phyloP scores from a whole-genome alignment of 1,284 basidiomycete genomes.

The Stygiomarasmius scandens region DNA sequence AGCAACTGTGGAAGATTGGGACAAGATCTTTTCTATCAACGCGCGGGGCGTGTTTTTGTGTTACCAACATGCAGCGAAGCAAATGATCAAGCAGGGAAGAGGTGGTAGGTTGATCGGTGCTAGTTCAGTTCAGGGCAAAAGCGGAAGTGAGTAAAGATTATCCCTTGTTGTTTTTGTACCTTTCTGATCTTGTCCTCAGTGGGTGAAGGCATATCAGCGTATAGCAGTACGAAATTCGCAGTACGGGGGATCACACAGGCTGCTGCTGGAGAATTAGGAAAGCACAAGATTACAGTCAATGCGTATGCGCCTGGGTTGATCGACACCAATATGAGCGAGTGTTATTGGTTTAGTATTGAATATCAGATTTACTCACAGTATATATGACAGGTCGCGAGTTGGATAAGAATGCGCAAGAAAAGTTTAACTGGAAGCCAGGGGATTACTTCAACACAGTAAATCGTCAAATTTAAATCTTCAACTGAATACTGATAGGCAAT shows the following conservation, averaged over 20 bases:
- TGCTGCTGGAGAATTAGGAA: slow-evolving; percentile 8
- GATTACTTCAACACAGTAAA: not conserved
- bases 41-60: slow-evolving; percentile 19
- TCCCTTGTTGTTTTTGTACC: not conserved
- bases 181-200: not conserved
- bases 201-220: not conserved
- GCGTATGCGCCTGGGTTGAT: slow-evolving; percentile 14
- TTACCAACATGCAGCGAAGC: slow-evolving; percentile 19
- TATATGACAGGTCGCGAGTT: not conserved
- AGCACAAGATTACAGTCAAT: slow-evolving; percentile 15
- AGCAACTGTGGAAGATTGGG: slow-evolving; percentile 20
- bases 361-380: not conserved
- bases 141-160: not conserved
- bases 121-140: not conserved
- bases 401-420: not conserved
- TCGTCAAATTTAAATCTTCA: not conserved
- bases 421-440: not conserved
- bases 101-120: slow-evolving; percentile 24
- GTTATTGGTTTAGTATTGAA: not conserved
- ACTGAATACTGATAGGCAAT: not conserved
- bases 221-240: not conserved
- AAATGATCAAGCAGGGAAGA: slow-evolving; percentile 23
- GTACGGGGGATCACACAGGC: slow-evolving; percentile 1
- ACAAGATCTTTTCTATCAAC: slow-evolving; percentile 17
- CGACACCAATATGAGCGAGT: not conserved